Conservation (phyloP, 2,329 filamentous ascomycete species). For the Colletotrichum sp. region DNA sequence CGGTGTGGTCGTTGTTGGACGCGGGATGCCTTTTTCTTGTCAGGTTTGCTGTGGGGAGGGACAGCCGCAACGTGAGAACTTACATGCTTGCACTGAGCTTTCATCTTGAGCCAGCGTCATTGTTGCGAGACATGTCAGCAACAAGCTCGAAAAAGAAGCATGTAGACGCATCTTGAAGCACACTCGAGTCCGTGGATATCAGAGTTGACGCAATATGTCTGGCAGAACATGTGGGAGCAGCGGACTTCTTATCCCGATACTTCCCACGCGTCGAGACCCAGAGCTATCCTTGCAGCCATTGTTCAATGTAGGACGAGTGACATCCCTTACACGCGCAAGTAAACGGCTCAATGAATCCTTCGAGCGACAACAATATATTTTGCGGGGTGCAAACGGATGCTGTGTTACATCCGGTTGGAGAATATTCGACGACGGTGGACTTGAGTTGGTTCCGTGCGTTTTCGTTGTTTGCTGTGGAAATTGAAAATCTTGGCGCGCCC, state of each 20-base stretch:
- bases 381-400: neutral
- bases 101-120: neutral
- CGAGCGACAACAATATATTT: neutral
- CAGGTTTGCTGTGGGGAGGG: neutral
- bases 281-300: neutral
- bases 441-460: neutral
- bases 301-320: neutral
- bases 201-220: neutral
- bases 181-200: no score
- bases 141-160: neutral
- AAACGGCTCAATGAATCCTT: neutral
- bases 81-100: neutral
- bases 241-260: neutral
- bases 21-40: neutral
- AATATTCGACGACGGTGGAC: neutral
- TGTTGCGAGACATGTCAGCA: neutral
- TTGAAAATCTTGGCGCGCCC: conserved; percentile 3
- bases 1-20: neutral
- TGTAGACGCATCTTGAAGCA: neutral
- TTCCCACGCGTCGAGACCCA: neutral
- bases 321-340: neutral
- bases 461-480: neutral
- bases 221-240: neutral
- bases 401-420: neutral
- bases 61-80: neutral